phyloP scores from a whole-genome alignment of 495 filamentous ascomycete genomes.

The Lasiosphaeria ovina region DNA sequence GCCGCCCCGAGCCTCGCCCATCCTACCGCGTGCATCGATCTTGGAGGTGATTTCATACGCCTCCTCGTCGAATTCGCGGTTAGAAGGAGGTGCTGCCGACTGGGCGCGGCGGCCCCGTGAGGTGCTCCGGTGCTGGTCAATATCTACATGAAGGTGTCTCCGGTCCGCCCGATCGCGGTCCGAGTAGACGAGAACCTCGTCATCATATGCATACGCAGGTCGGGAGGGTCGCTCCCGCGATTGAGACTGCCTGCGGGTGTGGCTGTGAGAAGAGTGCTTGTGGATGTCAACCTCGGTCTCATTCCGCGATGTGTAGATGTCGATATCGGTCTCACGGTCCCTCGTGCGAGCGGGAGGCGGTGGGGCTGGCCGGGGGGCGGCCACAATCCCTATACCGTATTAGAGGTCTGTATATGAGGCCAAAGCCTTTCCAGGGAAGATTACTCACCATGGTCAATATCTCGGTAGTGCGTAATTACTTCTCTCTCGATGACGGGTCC shows the following conservation, averaged over 20 bases:
- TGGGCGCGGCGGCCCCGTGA: constrained; percentile 42
- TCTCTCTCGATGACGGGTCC: constrained; percentile 74
- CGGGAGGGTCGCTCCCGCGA: constrained; percentile 35
- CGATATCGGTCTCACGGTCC: constrained; percentile 51
- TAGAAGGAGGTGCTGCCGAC: constrained; percentile 43
- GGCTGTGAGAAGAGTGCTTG: constrained; percentile 32
- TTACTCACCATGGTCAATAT: constrained; percentile 78
- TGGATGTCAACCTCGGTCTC: constrained; percentile 53
- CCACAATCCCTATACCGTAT: constrained; percentile 37
- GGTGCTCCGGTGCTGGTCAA: constrained; percentile 36
- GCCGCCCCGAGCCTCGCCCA: constrained; percentile 66
- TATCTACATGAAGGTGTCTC: constrained; percentile 58
- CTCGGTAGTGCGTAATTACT: constrained; percentile 79
- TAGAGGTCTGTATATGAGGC: constrained; percentile 4
- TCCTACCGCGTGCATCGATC: constrained; percentile 55
- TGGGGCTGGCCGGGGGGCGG: constrained; percentile 46
- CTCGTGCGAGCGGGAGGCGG: constrained; percentile 39
- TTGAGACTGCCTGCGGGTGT: constrained; percentile 29
- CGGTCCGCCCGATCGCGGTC: constrained; percentile 59
- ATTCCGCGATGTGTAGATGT: constrained; percentile 47
- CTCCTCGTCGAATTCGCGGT: constrained; percentile 53
- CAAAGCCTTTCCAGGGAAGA: constrained; percentile 1
- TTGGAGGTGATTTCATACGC: constrained; percentile 65
- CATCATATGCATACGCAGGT: constrained; percentile 33
- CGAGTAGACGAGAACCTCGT: constrained; percentile 41